A percentile compares a stretch with the other conserved stretches of the same genome.
These are phyloP conservation scores for Pelargonium nanum DNA, from an alignment of 345 rosid genomes.

Conservation along the genomic window DNA sequence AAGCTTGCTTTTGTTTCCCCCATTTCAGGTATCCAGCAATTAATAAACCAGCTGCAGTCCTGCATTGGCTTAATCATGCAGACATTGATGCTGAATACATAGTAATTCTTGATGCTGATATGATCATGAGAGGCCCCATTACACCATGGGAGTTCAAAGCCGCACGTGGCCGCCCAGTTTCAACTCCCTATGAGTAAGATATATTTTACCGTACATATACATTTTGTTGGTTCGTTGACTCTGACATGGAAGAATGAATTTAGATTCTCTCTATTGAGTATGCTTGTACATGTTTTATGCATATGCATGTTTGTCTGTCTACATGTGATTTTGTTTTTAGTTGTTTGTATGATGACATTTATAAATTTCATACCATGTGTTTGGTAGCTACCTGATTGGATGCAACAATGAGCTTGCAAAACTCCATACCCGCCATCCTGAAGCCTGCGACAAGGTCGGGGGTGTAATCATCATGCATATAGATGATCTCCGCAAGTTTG, in stretches of 20 bases:
- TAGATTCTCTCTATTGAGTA: too few species aligned
- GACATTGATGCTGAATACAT: slow-evolving; percentile 76
- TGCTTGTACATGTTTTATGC: too few species aligned
- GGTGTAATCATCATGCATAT: slow-evolving; percentile 97
- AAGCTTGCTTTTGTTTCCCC: slow-evolving; percentile 9
- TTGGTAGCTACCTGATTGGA: slow-evolving; percentile 79
- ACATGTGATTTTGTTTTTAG: too few species aligned
- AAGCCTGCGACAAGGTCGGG: slow-evolving; percentile 94
- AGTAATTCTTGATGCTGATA: slow-evolving; percentile 96
- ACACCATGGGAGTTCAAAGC: slow-evolving; percentile 98
- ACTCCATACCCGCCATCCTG: slow-evolving; percentile 88
- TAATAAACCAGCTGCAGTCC: slow-evolving; percentile 94
- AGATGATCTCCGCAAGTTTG: slow-evolving; percentile 82
- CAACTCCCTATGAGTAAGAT: slow-evolving; percentile 94
- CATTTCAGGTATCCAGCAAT: slow-evolving; percentile 91
- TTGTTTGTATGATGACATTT: not conserved
- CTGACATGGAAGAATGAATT: too few species aligned
- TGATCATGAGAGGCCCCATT: slow-evolving; percentile 91
- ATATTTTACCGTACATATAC: not conserved
- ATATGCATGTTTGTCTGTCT: too few species aligned
- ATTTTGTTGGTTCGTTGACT: too few species aligned
- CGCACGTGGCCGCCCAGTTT: slow-evolving; percentile 84
- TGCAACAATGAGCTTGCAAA: slow-evolving; percentile 88
- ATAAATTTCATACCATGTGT: slow-evolving; percentile 7
- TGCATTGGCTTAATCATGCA: slow-evolving; percentile 97